A percentile compares a stretch with the other conserved stretches of the same genome.
Conservation (phyloP, 1,139 yeast species). For the Pichia sp. region DNA sequence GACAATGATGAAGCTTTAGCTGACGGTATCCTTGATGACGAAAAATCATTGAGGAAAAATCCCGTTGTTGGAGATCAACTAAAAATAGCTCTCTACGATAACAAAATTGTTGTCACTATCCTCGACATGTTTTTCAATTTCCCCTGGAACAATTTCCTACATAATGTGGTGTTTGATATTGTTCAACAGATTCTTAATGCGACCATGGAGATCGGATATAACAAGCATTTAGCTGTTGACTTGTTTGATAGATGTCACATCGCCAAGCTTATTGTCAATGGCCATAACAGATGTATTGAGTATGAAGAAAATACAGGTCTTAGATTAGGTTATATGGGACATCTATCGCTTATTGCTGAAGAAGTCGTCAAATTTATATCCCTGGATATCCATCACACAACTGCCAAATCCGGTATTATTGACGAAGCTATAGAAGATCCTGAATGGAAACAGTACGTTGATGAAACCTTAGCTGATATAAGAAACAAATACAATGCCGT, state of each 20-base stretch:
- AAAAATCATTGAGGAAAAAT: slow-evolving; percentile 55
- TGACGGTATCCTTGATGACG: slow-evolving; percentile 47
- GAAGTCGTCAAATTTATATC: slow-evolving; percentile 94
- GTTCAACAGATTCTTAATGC: slow-evolving; percentile 96
- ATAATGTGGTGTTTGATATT: slow-evolving; percentile 94
- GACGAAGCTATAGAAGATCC: slow-evolving; percentile 52
- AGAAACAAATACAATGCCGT: slow-evolving; percentile 95
- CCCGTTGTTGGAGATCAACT: slow-evolving; percentile 90
- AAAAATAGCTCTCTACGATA: slow-evolving; percentile 81
- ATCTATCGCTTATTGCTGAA: slow-evolving; percentile 89
- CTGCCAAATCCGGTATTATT: slow-evolving; percentile 50
- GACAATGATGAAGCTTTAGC: slow-evolving; percentile 5
- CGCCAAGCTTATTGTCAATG: slow-evolving; percentile 74
- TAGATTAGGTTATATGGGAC: slow-evolving; percentile 96
- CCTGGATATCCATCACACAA: slow-evolving; percentile 47
- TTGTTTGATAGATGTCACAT: slow-evolving; percentile 76
- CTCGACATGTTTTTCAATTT: slow-evolving; percentile 81
- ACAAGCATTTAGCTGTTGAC: slow-evolving; percentile 83
- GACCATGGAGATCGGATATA: slow-evolving; percentile 88
- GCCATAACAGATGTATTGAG: slow-evolving; percentile 71
- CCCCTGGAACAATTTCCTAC: slow-evolving; percentile 98
- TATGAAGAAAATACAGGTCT: slow-evolving; percentile 59
- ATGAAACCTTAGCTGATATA: slow-evolving; percentile 77
- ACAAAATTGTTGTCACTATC: slow-evolving; percentile 72
- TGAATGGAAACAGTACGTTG: slow-evolving; percentile 83